phyloP scores from a whole-genome alignment of 257 asterid species.

The Solanum lignicaule region DNA sequence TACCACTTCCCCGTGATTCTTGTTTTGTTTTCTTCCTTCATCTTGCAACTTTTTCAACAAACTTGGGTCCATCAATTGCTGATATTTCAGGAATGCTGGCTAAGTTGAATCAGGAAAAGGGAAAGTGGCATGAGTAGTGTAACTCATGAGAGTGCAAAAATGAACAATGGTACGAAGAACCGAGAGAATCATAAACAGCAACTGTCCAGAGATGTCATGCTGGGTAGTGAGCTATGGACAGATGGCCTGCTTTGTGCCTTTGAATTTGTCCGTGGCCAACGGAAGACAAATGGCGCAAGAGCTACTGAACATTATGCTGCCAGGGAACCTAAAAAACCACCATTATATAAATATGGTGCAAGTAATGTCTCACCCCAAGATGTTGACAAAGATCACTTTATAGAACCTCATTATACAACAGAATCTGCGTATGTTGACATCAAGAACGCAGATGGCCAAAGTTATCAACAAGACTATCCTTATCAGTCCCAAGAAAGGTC shows the following conservation, averaged over 20 bases:
- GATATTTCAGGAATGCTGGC: background rate
- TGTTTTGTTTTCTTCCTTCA: background rate
- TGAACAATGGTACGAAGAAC: constrained; percentile 25
- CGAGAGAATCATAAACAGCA: constrained; percentile 38
- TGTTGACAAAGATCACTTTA: constrained; percentile 6
- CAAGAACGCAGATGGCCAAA: constrained; percentile 17
- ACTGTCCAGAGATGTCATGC: constrained; percentile 32
- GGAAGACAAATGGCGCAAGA: constrained; percentile 26
- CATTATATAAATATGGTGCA: constrained; percentile 13
- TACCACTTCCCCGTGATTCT: background rate
- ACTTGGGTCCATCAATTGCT: background rate
- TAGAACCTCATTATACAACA: constrained; percentile 29
- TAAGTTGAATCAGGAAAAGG: background rate
- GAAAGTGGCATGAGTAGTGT: background rate
- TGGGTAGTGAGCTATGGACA: constrained; percentile 72
- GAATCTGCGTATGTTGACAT: constrained; percentile 20
- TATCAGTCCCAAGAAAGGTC: constrained; percentile 16
- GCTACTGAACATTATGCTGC: constrained; percentile 15
- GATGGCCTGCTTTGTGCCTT: constrained; percentile 92
- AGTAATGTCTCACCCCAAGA: constrained; percentile 14
- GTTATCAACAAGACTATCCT: constrained; percentile 11
- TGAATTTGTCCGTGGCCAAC: constrained; percentile 50
- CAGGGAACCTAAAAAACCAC: constrained; percentile 15
- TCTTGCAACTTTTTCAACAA: background rate
- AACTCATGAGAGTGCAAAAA: background rate